Evolutionary conservation across 129 eudicot species (phyloP).

Genomic region (Oenanthe sinensis): DNA sequence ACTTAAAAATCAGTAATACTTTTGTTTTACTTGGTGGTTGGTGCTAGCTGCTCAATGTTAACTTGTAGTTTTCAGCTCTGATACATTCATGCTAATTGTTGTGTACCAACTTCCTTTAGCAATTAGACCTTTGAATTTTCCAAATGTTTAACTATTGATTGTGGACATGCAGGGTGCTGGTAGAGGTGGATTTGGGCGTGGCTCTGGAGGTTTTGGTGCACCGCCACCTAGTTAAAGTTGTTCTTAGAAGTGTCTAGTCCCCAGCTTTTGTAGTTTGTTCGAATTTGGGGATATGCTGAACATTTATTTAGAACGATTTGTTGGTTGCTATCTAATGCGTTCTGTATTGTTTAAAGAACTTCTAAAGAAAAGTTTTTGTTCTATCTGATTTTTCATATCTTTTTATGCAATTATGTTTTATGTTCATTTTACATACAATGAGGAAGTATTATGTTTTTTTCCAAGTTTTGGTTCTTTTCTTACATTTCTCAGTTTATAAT

Average conservation of each 20-base stretch:
- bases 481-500: no score
- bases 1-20: no score
- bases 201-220: conserved; percentile 81
- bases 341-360: not conserved
- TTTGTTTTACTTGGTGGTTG: no score
- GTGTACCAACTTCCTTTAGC: not conserved
- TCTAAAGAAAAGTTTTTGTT: not conserved
- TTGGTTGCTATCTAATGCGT: not conserved
- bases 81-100: not conserved
- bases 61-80: no score
- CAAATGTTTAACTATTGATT: not conserved
- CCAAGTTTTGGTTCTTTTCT: not conserved
- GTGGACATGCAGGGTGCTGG: conserved; percentile 51
- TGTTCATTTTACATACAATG: not conserved
- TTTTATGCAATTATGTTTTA: not conserved
- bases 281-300: not conserved
- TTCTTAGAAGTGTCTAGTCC: conserved; percentile 15
- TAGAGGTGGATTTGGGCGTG: conserved; percentile 89
- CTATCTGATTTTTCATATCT: not conserved
- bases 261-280: not conserved
- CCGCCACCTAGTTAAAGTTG: conserved; percentile 71
- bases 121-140: not conserved
- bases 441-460: not conserved
- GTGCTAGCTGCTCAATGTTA: no score
- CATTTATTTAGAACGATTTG: not conserved